Evolutionary conservation across 2,329 filamentous ascomycete species (phyloP).

Genomic region (Thermothelomyces thermophilus): DNA sequence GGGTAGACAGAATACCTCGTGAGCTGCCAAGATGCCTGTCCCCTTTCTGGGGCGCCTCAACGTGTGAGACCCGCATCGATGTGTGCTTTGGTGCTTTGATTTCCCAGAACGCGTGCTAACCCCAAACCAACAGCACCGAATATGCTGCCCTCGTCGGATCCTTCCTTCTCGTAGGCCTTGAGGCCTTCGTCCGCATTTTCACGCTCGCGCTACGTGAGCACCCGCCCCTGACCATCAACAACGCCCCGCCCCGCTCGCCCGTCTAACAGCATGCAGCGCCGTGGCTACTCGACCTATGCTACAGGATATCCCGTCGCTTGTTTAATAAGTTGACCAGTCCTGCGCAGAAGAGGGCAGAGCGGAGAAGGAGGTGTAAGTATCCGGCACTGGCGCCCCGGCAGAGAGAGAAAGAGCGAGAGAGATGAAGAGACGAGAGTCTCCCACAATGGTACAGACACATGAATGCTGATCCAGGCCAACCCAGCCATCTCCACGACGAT

Average conservation of each 20-base stretch:
- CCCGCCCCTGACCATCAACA: neutral
- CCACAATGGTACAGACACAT: too few species aligned
- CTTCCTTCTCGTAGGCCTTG: conserved; percentile 73
- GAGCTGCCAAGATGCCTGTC: conserved; percentile 38
- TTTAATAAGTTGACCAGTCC: conserved; percentile 75
- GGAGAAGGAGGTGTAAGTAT: conserved; percentile 55
- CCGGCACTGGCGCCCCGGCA: neutral
- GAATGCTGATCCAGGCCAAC: conserved; percentile 23
- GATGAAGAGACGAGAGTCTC: neutral
- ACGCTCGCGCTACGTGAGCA: conserved; percentile 78
- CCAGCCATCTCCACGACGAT: conserved; percentile 66
- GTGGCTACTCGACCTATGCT: conserved; percentile 75
- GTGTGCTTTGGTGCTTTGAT: too few species aligned
- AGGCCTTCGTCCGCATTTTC: conserved; percentile 75
- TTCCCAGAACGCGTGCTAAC: too few species aligned
- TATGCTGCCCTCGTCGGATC: conserved; percentile 83
- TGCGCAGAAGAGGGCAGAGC: conserved; percentile 59
- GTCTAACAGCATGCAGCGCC: conserved; percentile 46
- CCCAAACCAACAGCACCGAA: conserved; percentile 71
- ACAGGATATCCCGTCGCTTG: conserved; percentile 70
- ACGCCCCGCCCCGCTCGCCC: neutral
- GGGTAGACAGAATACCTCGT: conserved; percentile 9
- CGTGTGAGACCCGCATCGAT: conserved; percentile 36
- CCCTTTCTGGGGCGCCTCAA: conserved; percentile 48
- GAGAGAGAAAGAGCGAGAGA: neutral